Evolutionary conservation across 495 filamentous ascomycete species (phyloP), one percentile per base, ranked within the genome.

Genomic region (Astrocystis sublimbata): DNA sequence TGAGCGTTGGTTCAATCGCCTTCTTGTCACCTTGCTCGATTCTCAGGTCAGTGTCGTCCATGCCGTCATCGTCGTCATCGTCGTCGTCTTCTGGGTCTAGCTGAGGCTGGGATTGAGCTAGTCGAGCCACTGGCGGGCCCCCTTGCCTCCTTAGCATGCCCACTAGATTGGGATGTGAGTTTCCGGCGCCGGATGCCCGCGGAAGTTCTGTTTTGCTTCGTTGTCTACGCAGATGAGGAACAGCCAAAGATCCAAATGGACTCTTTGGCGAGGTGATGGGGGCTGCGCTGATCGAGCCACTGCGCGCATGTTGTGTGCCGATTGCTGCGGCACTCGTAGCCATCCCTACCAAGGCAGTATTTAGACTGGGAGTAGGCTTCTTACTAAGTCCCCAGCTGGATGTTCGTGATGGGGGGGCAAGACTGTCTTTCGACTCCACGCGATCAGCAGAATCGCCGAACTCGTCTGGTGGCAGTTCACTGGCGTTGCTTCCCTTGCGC

Each of bases 131-230:
- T 1, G 86, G 86, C 30, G 84, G 84, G 6, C 86, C 86, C 54
- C 86, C 86, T 47, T 76, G 73, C 57, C 75, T 79, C 68, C 78
- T 85, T 78, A 77, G 76, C 70, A 84, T 72, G 12, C 73, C 76
- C 19, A 76, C 73, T 26, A 85, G 59, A 55, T 73, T 69, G 1
- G 76, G 70, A 3, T 69, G 61, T 13, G 68, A 72, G 35, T 23
- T 26, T 40, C 64, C 66, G 26, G 53, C 46, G 46, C 36, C 71
- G 28, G 77, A 69, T 13, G 77, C 71, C 59, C 75, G 81, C 4
- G 85, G 78, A 28, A 92, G 64, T 58, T 97, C 92, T 63, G 91
- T 94, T 69, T 83, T 88, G 76, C 90, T 93, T 68, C 92, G 81
- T 5, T 75, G 78, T 40, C 92, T 87, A 45, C 76, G 82, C 49